A percentile compares a stretch with the other conserved stretches of the same genome.
Evolutionary conservation across 306 rosid genomes (phyloP).

Genomic region (Vachellia pachyceras): DNA sequence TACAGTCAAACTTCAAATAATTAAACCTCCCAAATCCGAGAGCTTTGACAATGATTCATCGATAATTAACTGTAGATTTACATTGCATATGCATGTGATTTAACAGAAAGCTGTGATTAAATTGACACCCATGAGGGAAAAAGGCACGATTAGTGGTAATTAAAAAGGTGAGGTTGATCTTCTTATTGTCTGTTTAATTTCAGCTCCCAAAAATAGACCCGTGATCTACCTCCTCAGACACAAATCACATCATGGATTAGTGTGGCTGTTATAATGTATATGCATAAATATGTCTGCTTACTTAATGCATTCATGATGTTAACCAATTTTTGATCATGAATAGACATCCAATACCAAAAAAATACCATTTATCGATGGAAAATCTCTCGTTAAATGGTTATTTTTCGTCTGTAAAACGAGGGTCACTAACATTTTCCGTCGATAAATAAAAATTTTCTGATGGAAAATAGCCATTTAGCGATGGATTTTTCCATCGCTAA

Average conservation of each 20-base stretch:
- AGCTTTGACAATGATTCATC: background rate
- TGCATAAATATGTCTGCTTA: slow-evolving; percentile 55
- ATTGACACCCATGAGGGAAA: background rate
- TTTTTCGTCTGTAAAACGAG: too few species aligned
- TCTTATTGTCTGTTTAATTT: slow-evolving; percentile 9
- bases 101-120: background rate
- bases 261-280: slow-evolving; percentile 49
- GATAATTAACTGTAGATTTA: background rate
- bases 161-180: slow-evolving; percentile 30
- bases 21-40: background rate
- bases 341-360: too few species aligned
- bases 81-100: background rate
- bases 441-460: too few species aligned
- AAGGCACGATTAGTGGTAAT: background rate
- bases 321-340: slow-evolving; percentile 28
- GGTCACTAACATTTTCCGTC: too few species aligned
- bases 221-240: slow-evolving; percentile 42
- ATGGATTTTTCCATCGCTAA: too few species aligned
- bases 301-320: slow-evolving; percentile 55
- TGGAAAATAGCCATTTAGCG: too few species aligned
- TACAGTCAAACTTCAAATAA: background rate
- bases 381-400: too few species aligned
- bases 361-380: too few species aligned
- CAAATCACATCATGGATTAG: slow-evolving; percentile 46
- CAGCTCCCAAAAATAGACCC: slow-evolving; percentile 47